A percentile compares a stretch with the other conserved stretches of the same genome.
Evolutionary conservation across 2,329 filamentous ascomycete species (phyloP).

Genomic region (Diaporthe ilicicola): DNA sequence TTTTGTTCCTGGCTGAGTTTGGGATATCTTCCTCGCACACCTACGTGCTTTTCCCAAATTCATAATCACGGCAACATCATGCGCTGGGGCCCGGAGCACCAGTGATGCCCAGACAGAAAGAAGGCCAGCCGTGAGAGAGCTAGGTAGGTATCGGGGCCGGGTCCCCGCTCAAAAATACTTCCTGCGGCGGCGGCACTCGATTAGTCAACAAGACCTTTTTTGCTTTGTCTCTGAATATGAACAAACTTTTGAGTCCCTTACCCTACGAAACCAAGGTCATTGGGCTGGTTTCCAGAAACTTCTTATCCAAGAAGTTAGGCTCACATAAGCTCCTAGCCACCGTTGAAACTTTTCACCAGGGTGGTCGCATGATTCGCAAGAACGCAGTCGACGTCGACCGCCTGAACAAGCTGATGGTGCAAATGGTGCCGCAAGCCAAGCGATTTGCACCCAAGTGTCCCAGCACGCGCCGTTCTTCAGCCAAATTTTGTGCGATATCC

Average conservation of each 20-base stretch:
- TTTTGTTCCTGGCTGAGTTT: neutral
- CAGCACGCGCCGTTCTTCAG: conserved; percentile 32
- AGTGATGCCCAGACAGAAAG: neutral
- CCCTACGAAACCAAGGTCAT: neutral
- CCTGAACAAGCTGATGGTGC: conserved; percentile 44
- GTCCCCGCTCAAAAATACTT: neutral
- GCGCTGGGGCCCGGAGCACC: neutral
- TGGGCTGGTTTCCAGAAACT: conserved; percentile 16
- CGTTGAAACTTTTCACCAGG: conserved; percentile 46
- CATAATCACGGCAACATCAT: neutral
- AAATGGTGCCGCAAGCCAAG: conserved; percentile 47
- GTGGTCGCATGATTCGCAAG: conserved; percentile 48
- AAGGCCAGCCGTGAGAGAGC: neutral
- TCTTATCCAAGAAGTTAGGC: neutral
- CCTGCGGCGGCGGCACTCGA: neutral
- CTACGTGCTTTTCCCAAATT: neutral
- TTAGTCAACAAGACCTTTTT: neutral
- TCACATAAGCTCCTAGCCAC: conserved; percentile 43
- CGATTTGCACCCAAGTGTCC: conserved; percentile 36
- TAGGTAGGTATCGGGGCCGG: conserved; percentile 3
- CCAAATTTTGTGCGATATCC: conserved; percentile 33
- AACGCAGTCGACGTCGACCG: conserved; percentile 45
- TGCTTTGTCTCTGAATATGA: neutral
- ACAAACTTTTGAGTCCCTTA: neutral
- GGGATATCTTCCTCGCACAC: too few relatives aligned